These are phyloP conservation scores for Limnanthes douglasii DNA, from an alignment of 345 rosid species.

Conservation along the genomic window DNA sequence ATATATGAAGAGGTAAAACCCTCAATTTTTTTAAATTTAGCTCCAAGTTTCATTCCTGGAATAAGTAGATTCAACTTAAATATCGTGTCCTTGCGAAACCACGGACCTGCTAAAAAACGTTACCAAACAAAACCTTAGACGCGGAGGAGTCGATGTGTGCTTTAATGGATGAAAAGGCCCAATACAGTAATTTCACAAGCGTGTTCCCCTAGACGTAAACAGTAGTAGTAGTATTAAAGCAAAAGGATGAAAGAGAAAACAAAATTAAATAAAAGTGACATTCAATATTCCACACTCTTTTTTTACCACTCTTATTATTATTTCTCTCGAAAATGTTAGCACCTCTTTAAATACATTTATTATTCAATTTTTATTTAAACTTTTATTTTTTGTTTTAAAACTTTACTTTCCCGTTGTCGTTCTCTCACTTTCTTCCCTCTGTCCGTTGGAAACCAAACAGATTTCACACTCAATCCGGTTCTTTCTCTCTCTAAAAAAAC, in stretches of 20 bases:
- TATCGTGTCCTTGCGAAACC: too few relatives aligned
- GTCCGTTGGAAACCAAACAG: conserved; percentile 80
- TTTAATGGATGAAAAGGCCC: too few relatives aligned
- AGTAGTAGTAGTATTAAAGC: conserved; percentile 13
- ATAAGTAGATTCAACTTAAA: too few relatives aligned
- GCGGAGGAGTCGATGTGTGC: too few relatives aligned
- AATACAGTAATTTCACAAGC: conserved; percentile 12
- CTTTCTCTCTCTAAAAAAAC: background rate
- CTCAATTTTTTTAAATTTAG: too few relatives aligned
- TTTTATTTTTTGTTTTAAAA: conserved; percentile 7
- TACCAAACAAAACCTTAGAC: too few relatives aligned
- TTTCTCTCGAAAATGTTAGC: too few relatives aligned
- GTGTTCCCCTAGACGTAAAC: conserved; percentile 6
- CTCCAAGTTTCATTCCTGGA: too few relatives aligned
- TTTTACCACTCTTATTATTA: conserved; percentile 11
- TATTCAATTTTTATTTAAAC: conserved; percentile 5
- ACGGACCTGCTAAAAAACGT: too few relatives aligned
- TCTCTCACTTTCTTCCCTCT: conserved; percentile 11
- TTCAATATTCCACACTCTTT: conserved; percentile 7
- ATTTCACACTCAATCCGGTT: conserved; percentile 8
- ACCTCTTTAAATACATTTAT: too few relatives aligned
- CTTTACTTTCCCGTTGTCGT: conserved; percentile 9
- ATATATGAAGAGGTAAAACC: too few relatives aligned
- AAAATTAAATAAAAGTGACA: background rate
- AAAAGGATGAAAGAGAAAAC: conserved; percentile 7